Base-by-base conservation (phyloP, 2,329 filamentous ascomycete species). In the Paradendryphiella salina region DNA sequence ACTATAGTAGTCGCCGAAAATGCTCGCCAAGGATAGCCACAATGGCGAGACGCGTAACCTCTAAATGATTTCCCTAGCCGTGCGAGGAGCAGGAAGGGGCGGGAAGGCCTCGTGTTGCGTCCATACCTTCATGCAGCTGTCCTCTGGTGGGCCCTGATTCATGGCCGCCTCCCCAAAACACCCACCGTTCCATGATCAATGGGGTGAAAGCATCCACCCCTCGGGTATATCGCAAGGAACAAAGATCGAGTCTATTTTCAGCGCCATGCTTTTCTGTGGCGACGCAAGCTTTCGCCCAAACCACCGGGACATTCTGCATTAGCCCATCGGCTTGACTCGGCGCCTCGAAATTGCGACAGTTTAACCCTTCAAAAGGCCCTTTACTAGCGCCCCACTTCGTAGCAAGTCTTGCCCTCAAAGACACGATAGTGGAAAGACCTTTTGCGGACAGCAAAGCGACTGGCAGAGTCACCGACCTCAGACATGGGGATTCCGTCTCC, bases 81-180 rank as follows among this genome's bases (percentile, higher is more conserved):
- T 9, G 31, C 17, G 31, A 36, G 36, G 45, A 56, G 31, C 26
- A 21, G 18, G 39, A 37, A 39, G 32, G 34, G 11, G 36, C 45
- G 42, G 39, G 29, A 53, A 43, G 40, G 41, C 42, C 35, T 55
- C 49, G 51, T 57, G 48, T 57, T 33, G 38, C 39, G 34, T 56
- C 52, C 33, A 29, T 50, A 36, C 26, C 20, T 39, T 29, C 34
- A 46, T 46, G 45, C 44, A 47, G 34, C 45, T 40, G 42, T 28
- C 36, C 35, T 33, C 45, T 39, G 29, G 33, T 29, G 38, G n/a
- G 38, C 21, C 21, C 33, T 44, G 42, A 49, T 52, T 44, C 48
- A 55, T 32, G 39, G 21, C 48, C 35, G 32, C 46, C 44, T 42
- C 49, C 46, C 32, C 41, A 40, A 46, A 50, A 51, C 48, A 20